Base-by-base conservation (phyloP, 2,329 filamentous ascomycete species). In the Fusarium albosuccineum region DNA sequence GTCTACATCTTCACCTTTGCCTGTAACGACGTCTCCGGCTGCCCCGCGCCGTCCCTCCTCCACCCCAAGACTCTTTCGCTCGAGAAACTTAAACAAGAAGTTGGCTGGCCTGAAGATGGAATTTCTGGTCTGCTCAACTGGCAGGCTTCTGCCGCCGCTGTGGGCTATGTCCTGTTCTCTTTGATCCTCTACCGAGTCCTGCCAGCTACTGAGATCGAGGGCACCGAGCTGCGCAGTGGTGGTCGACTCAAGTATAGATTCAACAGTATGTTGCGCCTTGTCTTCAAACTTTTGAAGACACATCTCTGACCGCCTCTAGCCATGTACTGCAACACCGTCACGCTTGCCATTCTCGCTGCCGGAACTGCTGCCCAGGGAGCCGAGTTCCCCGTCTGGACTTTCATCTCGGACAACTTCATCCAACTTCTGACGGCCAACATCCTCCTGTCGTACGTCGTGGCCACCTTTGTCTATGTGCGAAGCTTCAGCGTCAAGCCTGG, bases 1-100 rank as follows among this genome's bases (percentile, higher is more conserved):
- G 87, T 93, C 71, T 97, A 96, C 80, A 77, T 89, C 72, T 91
- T 95, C 75, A 86, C 90, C 46, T 97, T 97, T 76, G 83, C 91
- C 73, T 97, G 95, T 86, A 98, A 97, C 81, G 94, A 98, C 78
- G 83, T 97, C 67, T 91, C 93, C 9, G 95, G 96, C 60, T 98
- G 96, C 76, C 96, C 95, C 46, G 90, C 92, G 3, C 93, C 94
- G 4, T 93, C 92, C 5, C 84, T 95, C 9, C 85, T 97, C 37
- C 85, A 86, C 70, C 94, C 92, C 33, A 89, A 86, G 58, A 91
- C 87, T 9, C 81, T 97, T 62, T 89, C 89, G 41, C 82, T 94
- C 48, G 87, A 90, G 17, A 86, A 87, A 72, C 82, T 97, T 70
- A 96, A 95, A 82, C 77, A 83, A 57, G 93, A 97, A 74, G 88